Percentiles rank a stretch among this genome's conserved stretches.
Evolutionary conservation across 768 basidiomycete species (phyloP).

Genomic region (Boletus rubroflammeus): DNA sequence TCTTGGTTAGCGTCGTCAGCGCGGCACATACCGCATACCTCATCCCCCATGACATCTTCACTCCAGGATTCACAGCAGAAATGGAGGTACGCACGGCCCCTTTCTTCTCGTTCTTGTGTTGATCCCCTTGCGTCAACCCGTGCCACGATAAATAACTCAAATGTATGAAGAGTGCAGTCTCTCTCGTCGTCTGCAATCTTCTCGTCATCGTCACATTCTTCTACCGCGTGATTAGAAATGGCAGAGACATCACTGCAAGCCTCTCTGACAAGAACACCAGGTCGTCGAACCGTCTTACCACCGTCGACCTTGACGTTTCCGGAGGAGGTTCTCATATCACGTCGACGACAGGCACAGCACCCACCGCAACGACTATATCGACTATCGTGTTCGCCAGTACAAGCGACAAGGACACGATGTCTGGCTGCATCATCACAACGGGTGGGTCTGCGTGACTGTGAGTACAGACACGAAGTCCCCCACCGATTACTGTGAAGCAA

Average conservation of each 20-base stretch:
- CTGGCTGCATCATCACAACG: neutral
- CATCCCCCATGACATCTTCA: slow-evolving; percentile 28
- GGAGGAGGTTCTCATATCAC: neutral
- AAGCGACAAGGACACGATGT: neutral
- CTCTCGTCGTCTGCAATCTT: slow-evolving; percentile 41
- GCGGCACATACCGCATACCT: slow-evolving; percentile 41
- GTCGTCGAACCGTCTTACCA: slow-evolving; percentile 21
- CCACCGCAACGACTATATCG: slow-evolving; percentile 9
- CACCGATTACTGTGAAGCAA: neutral
- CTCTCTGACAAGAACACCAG: neutral
- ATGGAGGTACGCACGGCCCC: slow-evolving; percentile 37
- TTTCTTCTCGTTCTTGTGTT: neutral
- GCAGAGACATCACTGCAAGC: slow-evolving; percentile 8
- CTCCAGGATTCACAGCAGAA: slow-evolving; percentile 30
- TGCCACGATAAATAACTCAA: neutral
- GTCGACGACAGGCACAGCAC: neutral
- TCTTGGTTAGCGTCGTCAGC: slow-evolving; percentile 44
- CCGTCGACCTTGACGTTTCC: slow-evolving; percentile 21
- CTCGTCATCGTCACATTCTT: slow-evolving; percentile 37
- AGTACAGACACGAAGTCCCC: neutral
- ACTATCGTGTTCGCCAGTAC: neutral
- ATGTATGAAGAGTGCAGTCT: slow-evolving; percentile 31
- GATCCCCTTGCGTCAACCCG: neutral
- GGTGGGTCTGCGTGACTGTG: neutral
- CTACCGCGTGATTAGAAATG: slow-evolving; percentile 20